Percentiles rank a stretch among this genome's conserved stretches.
These are phyloP conservation scores for Russula sp. DNA, from an alignment of 768 basidiomycete species.

Conservation along the genomic window DNA sequence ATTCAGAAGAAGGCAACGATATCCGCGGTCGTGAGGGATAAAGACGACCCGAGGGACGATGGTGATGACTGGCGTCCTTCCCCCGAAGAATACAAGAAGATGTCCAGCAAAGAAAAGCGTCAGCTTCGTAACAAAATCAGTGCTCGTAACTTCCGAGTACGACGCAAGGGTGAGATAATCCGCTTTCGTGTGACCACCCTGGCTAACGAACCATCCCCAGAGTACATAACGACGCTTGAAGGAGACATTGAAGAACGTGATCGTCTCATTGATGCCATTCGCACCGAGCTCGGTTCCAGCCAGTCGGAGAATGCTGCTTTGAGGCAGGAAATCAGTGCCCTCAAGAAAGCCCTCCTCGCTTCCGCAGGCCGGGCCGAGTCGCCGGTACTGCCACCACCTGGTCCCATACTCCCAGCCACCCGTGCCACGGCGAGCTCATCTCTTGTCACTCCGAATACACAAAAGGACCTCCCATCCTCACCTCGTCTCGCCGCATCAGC, in stretches of 20 bases:
- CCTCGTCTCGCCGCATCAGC: slow-evolving; percentile 37
- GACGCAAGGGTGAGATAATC: slow-evolving; percentile 68
- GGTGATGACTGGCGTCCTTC: slow-evolving; percentile 80
- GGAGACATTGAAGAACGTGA: slow-evolving; percentile 91
- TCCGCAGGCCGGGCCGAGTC: slow-evolving; percentile 44
- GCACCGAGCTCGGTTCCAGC: slow-evolving; percentile 71
- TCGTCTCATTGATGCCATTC: slow-evolving; percentile 80
- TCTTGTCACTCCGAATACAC: slow-evolving; percentile 58
- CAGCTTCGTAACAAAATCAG: slow-evolving; percentile 96
- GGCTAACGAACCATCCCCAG: slow-evolving; percentile 31
- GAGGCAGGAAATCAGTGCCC: slow-evolving; percentile 61
- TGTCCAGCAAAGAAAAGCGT: slow-evolving; percentile 92
- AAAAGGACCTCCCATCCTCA: slow-evolving; percentile 68
- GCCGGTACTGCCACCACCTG: slow-evolving; percentile 40
- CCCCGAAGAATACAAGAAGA: slow-evolving; percentile 92
- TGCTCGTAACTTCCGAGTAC: slow-evolving; percentile 90
- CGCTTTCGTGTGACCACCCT: neutral
- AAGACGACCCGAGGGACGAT: slow-evolving; percentile 43
- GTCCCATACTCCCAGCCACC: slow-evolving; percentile 29
- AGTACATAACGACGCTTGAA: slow-evolving; percentile 94
- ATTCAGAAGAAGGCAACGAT: slow-evolving; percentile 49
- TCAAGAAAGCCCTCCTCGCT: slow-evolving; percentile 70
- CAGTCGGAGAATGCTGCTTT: slow-evolving; percentile 79
- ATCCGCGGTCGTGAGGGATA: slow-evolving; percentile 32
- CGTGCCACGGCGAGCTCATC: slow-evolving; percentile 24